These are phyloP conservation scores for Leccinum truebloodii DNA, from an alignment of 768 basidiomycete species.

Conservation along the genomic window DNA sequence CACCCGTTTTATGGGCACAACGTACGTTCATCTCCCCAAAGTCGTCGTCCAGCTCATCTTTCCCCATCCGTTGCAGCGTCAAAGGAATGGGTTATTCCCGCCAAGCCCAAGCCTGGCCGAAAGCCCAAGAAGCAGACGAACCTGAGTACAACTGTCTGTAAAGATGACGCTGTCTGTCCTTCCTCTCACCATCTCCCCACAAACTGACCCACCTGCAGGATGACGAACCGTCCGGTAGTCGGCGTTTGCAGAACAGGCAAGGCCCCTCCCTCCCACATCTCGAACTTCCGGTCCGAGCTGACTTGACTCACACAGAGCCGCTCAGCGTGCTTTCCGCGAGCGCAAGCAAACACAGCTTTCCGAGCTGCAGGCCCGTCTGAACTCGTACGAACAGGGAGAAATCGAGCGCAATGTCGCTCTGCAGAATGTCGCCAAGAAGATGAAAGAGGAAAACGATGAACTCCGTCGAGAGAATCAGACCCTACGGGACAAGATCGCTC, in stretches of 20 bases:
- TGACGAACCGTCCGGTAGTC: constrained; percentile 54
- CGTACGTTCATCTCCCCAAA: constrained; percentile 41
- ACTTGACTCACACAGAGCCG: constrained; percentile 54
- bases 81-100: constrained; percentile 88
- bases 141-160: constrained; percentile 26
- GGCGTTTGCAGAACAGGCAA: constrained; percentile 78
- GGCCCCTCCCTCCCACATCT: constrained; percentile 10
- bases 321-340: constrained; percentile 88
- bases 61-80: constrained; percentile 52
- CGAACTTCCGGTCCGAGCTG: constrained; percentile 5
- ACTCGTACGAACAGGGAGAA: constrained; percentile 88
- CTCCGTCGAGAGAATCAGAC: constrained; percentile 66
- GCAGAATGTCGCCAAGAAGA: constrained; percentile 77
- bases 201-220: constrained; percentile 25
- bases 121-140: constrained; percentile 77
- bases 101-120: constrained; percentile 83
- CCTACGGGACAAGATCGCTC: constrained; percentile 53
- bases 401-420: constrained; percentile 84
- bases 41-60: background rate
- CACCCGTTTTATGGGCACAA: constrained; percentile 74
- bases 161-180: constrained; percentile 52
- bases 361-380: constrained; percentile 82
- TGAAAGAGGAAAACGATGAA: constrained; percentile 84
- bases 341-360: constrained; percentile 87
- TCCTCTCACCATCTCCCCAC: constrained; percentile 3